Evolutionary conservation across 176 grass and related monocot genomes (phyloP), one percentile per base, ranked within the genome.

Genomic region (Chloris gayana): DNA sequence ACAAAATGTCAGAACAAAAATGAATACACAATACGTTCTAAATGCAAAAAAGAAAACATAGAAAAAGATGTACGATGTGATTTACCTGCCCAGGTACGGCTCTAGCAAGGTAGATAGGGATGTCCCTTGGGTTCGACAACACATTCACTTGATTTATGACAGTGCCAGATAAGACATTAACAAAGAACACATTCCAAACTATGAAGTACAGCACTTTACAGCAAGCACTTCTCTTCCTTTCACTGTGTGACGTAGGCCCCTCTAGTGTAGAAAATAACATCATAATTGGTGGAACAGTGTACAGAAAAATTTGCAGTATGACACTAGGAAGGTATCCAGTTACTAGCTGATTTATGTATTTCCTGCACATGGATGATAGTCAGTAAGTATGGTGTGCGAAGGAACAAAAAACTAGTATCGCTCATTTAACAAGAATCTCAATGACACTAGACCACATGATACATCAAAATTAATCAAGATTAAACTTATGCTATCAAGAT

Each of bases 271-370:
- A 93, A 84, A 99, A 91, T 37, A 99, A 47, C 76, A 99, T 93
- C 96, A 99, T 99, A 78, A 78, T 76, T 21, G 96, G 96, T 5
- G 96, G 75, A 46, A 99, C 87, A 4, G 76, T 67, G 68, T 95
- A 95, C 19, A 95, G 72, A 79, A 92, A 88, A 72, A 99, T 66
- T 75, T 82, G 85, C 63, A 99, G 78, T 73, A 99, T 75, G 42
- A 99, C 96, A 91, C 90, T 95, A 37, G 96, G 96, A 73, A 99
- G 87, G 83, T 99, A 99, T 73, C 96, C 96, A 31, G 96, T 99
- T 63, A 99, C 88, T 63, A 99, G 74, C 65, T 93, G 86, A 77
- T 5, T 93, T 63, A 95, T 73, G 77, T 87, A 91, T 70, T 18
- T 64, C 72, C 96, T 99, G 88, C 87, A 72, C 25, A 76, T 59